A percentile compares a stretch with the other conserved stretches of the same genome.
Conservation (phyloP, 2,329 filamentous ascomycete genomes). For the Nemania diffusa region DNA sequence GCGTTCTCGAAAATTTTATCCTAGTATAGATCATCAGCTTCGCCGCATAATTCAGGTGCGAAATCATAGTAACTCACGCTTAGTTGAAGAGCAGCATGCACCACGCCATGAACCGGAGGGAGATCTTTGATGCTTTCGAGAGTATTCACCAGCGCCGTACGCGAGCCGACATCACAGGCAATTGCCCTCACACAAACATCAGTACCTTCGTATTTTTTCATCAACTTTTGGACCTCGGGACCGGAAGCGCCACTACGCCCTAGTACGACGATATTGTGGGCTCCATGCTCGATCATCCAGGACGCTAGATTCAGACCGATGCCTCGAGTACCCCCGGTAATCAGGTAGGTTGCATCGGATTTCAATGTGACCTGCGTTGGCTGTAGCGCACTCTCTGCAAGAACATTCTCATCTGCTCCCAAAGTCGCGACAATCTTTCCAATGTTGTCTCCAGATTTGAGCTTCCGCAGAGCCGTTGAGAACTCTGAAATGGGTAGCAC, state of each 20-base stretch:
- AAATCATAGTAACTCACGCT: slow-evolving; percentile 1
- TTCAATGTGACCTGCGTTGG: slow-evolving; percentile 7
- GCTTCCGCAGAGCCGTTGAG: slow-evolving; percentile 12
- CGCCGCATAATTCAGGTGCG: neutral
- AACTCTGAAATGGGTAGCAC: slow-evolving; percentile 19
- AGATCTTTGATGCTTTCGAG: slow-evolving; percentile 30
- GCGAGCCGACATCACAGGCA: slow-evolving; percentile 33
- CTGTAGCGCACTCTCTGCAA: slow-evolving; percentile 3
- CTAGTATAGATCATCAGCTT: slow-evolving; percentile 21
- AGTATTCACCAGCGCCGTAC: slow-evolving; percentile 26
- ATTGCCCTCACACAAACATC: slow-evolving; percentile 20
- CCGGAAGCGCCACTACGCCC: slow-evolving; percentile 28
- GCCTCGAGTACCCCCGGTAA: slow-evolving; percentile 41
- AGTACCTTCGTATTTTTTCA: slow-evolving; percentile 25
- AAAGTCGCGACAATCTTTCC: slow-evolving; percentile 20
- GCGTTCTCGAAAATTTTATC: slow-evolving; percentile 41
- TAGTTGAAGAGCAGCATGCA: slow-evolving; percentile 38
- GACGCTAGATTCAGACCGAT: slow-evolving; percentile 39
- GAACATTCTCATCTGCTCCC: slow-evolving; percentile 6
- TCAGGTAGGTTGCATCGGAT: slow-evolving; percentile 38
- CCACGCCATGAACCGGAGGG: slow-evolving; percentile 36
- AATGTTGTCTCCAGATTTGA: slow-evolving; percentile 15
- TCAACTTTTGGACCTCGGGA: slow-evolving; percentile 32
- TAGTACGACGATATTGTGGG: slow-evolving; percentile 34
- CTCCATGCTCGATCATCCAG: slow-evolving; percentile 41